Conservation (phyloP, 768 basidiomycete genomes). For the Mycena crocata region DNA sequence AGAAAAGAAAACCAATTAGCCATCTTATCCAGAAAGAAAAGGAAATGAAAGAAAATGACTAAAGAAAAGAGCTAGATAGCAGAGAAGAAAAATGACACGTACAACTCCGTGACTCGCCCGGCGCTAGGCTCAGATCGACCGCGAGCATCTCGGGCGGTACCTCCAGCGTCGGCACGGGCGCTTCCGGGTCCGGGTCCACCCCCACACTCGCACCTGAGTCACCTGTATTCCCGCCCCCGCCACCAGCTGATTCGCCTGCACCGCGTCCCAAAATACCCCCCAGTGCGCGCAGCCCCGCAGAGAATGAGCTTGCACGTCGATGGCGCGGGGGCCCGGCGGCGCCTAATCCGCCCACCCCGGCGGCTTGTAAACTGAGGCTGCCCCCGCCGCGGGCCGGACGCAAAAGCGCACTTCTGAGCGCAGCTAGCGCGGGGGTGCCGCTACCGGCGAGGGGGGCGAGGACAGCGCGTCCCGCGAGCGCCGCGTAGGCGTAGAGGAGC, state of each 20-base stretch:
- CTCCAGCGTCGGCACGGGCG: conserved; percentile 86
- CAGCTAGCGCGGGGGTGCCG: conserved; percentile 52
- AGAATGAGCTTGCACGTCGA: conserved; percentile 62
- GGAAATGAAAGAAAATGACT: conserved; percentile 5
- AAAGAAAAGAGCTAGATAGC: background rate
- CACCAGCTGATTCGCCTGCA: background rate
- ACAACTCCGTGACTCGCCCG: conserved; percentile 92
- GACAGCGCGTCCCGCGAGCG: conserved; percentile 76
- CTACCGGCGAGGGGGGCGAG: conserved; percentile 60
- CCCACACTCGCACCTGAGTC: background rate
- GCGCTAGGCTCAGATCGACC: conserved; percentile 83
- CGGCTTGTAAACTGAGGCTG: conserved; percentile 29
- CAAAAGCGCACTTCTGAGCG: conserved; percentile 62
- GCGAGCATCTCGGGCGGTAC: conserved; percentile 89
- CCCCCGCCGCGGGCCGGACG: conserved; percentile 49
- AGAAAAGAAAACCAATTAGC: conserved; percentile 2
- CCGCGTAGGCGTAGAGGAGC: conserved; percentile 88
- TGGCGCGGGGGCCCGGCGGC: conserved; percentile 51
- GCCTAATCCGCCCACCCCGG: conserved; percentile 17
- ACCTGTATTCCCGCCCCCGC: background rate
- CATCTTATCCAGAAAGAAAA: background rate
- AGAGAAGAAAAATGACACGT: conserved; percentile 46
- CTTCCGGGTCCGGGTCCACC: conserved; percentile 68
- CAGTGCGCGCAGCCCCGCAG: conserved; percentile 63
- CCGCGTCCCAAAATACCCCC: conserved; percentile 41